phyloP scores from a whole-genome alignment of 371 early-diverging fungal genomes.

The Lichtheimia ornata region DNA sequence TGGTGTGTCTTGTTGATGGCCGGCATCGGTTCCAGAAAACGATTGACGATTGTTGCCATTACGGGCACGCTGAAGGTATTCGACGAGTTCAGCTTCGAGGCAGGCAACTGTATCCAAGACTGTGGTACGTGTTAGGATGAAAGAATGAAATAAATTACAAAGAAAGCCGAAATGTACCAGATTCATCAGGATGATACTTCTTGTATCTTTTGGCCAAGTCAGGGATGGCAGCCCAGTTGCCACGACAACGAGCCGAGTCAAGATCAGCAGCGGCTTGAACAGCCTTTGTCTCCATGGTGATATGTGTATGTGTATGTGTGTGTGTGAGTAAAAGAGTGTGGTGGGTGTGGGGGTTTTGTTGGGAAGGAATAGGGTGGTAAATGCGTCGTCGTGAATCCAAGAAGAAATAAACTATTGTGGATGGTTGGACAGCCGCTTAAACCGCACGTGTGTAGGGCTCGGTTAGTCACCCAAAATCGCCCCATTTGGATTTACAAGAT shows the following conservation, averaged over 20 bases:
- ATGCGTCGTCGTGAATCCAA: no score
- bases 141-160: background rate
- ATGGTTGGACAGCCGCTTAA: no score
- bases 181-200: constrained; percentile 65
- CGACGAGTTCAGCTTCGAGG: constrained; percentile 29
- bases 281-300: constrained; percentile 2
- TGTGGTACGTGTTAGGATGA: background rate
- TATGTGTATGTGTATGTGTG: background rate
- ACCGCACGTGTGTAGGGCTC: no score
- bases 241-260: constrained; percentile 60
- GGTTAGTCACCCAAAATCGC: constrained; percentile 4
- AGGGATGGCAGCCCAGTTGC: constrained; percentile 57
- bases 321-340: background rate
- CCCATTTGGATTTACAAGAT: background rate
- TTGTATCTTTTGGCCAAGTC: constrained; percentile 65
- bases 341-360: no score
- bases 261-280: constrained; percentile 36
- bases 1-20: constrained; percentile 12
- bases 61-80: constrained; percentile 11
- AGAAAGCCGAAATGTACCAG: constrained; percentile 41
- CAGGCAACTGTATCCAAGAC: constrained; percentile 25
- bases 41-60: background rate
- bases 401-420: no score
- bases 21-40: background rate
- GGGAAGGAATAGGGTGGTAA: background rate